Conservation (phyloP, 495 filamentous ascomycete genomes). For the Penicillium riverlandense region DNA sequence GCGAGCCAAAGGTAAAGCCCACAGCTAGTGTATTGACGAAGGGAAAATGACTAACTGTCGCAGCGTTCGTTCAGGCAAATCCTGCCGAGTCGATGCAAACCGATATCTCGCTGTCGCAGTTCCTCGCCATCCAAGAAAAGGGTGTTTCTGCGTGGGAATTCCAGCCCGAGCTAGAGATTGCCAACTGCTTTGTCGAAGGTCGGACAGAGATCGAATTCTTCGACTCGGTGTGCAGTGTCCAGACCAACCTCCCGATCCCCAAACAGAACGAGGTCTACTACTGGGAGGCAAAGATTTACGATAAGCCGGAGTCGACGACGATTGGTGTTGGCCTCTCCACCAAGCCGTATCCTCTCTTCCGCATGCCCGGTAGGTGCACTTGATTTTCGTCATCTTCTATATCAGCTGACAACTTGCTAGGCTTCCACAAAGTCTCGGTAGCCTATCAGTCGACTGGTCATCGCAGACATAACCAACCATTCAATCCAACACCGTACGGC, state of each 20-base stretch:
- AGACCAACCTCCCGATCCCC: conserved; percentile 91
- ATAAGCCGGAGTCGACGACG: conserved; percentile 82
- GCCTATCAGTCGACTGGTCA: conserved; percentile 84
- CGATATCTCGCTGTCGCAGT: conserved; percentile 95
- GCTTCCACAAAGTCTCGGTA: conserved; percentile 84
- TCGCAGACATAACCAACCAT: conserved; percentile 88
- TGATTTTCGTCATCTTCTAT: no score
- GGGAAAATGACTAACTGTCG: conserved; percentile 2
- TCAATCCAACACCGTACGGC: conserved; percentile 68
- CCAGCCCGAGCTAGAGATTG: conserved; percentile 94
- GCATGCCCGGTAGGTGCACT: conserved; percentile 69
- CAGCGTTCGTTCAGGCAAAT: conserved; percentile 90
- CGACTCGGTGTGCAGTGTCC: conserved; percentile 93
- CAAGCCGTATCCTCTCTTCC: conserved; percentile 92
- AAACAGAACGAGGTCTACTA: conserved; percentile 99
- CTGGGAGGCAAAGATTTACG: conserved; percentile 98
- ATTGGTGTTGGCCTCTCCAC: conserved; percentile 89
- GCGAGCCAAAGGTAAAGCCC: conserved; percentile 78
- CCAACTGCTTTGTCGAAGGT: conserved; percentile 96
- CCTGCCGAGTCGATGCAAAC: conserved; percentile 93
- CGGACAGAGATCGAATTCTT: conserved; percentile 98
- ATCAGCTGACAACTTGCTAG: conserved; percentile 30
- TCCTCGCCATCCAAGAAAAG: conserved; percentile 97
- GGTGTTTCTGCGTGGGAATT: conserved; percentile 99
- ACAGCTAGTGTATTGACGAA: conserved; percentile 1